Evolutionary conservation across 257 asterid species (phyloP).

Genomic region (Scutellaria minor): DNA sequence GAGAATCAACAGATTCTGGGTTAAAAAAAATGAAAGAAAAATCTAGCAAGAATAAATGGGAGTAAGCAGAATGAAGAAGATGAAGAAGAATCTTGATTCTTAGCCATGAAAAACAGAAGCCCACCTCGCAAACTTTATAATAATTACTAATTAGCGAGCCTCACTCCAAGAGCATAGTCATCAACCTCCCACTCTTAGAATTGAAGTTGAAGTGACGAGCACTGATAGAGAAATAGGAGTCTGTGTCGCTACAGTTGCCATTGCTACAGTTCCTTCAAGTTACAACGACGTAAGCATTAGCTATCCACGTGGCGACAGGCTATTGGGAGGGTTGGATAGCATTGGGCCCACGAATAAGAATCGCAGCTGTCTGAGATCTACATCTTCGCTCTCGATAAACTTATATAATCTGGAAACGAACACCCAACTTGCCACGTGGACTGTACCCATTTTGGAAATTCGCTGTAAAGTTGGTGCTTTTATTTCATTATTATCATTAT

Average conservation of each 20-base stretch:
- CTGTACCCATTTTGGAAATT: constrained; percentile 16
- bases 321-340: constrained; percentile 40
- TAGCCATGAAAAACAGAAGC: constrained; percentile 10
- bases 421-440: constrained; percentile 50
- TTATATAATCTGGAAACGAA: constrained; percentile 41
- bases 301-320: constrained; percentile 18
- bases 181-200: constrained; percentile 26
- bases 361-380: constrained; percentile 47
- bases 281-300: constrained; percentile 28
- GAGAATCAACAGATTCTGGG: constrained; percentile 1
- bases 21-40: not conserved
- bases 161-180: constrained; percentile 9
- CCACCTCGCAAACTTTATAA: constrained; percentile 26
- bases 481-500: not conserved
- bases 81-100: constrained; percentile 18
- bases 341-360: constrained; percentile 34
- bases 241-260: constrained; percentile 24
- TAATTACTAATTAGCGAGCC: not conserved
- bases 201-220: constrained; percentile 31
- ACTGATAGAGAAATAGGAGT: constrained; percentile 27
- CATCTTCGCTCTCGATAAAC: constrained; percentile 33
- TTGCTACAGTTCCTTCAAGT: constrained; percentile 29
- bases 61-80: not conserved
- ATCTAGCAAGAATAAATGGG: not conserved
- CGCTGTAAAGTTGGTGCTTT: constrained; percentile 30